phyloP scores from a whole-genome alignment of 331 rosid species.

The Acacia pycnantha region DNA sequence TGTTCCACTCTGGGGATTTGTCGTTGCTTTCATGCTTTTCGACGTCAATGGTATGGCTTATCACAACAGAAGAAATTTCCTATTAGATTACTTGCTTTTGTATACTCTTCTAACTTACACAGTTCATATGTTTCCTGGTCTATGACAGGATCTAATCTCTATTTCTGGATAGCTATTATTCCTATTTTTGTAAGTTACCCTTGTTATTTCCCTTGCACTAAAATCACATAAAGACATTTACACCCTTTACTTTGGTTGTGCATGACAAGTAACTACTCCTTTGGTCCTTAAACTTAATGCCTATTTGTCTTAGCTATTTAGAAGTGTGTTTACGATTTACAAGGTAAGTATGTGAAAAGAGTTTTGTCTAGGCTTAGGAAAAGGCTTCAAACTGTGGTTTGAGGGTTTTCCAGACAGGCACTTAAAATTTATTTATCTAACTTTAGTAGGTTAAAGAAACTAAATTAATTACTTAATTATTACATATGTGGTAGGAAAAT shows the following conservation, averaged over 20 bases:
- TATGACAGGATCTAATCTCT: constrained; percentile 85
- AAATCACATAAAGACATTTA: background rate
- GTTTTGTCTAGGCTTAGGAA: no score
- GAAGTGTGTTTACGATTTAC: no score
- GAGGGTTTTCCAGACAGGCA: no score
- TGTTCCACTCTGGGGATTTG: constrained; percentile 93
- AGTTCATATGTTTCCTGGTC: constrained; percentile 13
- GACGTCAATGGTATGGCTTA: constrained; percentile 69
- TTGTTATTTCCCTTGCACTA: constrained; percentile 6
- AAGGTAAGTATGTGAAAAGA: no score
- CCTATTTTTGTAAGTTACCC: constrained; percentile 68
- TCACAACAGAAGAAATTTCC: background rate
- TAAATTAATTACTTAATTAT: no score
- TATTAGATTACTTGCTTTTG: constrained; percentile 24
- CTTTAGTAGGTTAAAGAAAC: no score
- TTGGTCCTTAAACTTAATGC: no score
- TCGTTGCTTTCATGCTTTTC: constrained; percentile 92
- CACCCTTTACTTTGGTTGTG: background rate
- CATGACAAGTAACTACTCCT: background rate
- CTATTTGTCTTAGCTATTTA: no score
- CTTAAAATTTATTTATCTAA: no score
- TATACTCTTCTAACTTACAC: constrained; percentile 13
- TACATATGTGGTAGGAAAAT: no score
- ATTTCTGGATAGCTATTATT: constrained; percentile 95
- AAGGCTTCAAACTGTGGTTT: no score